Conservation (phyloP, 305 asterid genomes). For the Lippia alba region DNA sequence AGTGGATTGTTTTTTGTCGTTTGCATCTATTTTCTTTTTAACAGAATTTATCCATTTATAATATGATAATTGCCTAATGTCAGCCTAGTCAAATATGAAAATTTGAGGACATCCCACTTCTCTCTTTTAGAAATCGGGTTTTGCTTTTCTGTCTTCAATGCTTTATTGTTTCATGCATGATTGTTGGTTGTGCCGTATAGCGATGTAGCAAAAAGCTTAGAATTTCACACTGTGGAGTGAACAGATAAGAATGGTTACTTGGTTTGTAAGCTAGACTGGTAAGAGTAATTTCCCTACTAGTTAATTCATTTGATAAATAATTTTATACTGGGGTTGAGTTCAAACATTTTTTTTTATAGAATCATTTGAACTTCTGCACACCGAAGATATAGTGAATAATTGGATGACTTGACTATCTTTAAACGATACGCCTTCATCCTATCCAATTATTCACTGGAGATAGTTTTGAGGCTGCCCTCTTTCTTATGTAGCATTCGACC, state of each 20-base stretch:
- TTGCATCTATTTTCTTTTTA: not conserved
- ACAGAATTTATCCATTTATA: not conserved
- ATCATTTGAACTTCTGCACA: not conserved
- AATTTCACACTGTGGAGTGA: not conserved
- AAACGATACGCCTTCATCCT: not conserved
- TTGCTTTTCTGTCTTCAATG: not conserved
- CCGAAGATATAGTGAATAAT: too few relatives aligned
- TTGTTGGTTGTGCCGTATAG: not conserved
- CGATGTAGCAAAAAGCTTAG: not conserved
- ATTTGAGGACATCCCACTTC: not conserved
- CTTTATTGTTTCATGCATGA: not conserved
- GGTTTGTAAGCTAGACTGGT: not conserved
- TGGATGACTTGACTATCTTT: not conserved
- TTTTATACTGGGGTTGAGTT: not conserved
- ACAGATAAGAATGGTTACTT: not conserved
- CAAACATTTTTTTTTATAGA: too few relatives aligned
- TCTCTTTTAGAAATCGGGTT: conserved; percentile 6
- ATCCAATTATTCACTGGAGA: not conserved
- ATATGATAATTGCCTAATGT: not conserved
- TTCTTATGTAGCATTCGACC: conserved; percentile 1
- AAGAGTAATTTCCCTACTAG: not conserved
- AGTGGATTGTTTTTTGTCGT: conserved; percentile 9
- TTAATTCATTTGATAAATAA: not conserved
- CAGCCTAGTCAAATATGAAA: not conserved
- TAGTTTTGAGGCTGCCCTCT: not conserved